Evolutionary conservation across 371 early-diverging fungal genomes (phyloP).

Genomic region (Rhizomucor pusillus): DNA sequence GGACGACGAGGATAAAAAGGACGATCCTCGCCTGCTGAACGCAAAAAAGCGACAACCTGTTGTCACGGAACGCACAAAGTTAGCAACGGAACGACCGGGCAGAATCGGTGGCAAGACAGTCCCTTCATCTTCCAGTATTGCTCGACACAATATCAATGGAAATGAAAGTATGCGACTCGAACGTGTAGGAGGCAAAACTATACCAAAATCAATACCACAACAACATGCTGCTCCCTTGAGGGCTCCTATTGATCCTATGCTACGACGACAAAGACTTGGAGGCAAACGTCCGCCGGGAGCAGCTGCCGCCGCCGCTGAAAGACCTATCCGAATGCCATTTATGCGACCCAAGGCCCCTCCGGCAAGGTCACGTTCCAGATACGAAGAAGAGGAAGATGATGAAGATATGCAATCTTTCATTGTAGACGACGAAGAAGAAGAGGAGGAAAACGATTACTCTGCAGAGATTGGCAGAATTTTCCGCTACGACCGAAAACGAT

Average conservation of each 20-base stretch:
- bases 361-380: conserved; percentile 3
- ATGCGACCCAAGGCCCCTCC: conserved; percentile 5
- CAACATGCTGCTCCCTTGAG: too few relatives aligned
- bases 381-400: conserved; percentile 35
- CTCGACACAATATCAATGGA: too few relatives aligned
- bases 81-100: background rate
- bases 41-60: conserved; percentile 8
- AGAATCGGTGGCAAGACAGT: background rate
- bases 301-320: background rate
- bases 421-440: conserved; percentile 53
- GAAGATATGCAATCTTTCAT: conserved; percentile 40
- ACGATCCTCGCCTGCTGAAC: conserved; percentile 14
- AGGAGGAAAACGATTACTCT: conserved; percentile 27
- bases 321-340: conserved; percentile 32
- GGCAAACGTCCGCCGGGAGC: too few relatives aligned
- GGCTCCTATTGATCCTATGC: too few relatives aligned
- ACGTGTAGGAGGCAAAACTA: too few relatives aligned
- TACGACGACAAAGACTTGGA: too few relatives aligned
- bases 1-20: conserved; percentile 25
- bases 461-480: conserved; percentile 51
- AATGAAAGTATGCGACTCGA: too few relatives aligned
- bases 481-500: conserved; percentile 43
- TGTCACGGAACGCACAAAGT: too few relatives aligned
- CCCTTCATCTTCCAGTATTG: too few relatives aligned
- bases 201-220: background rate